These are phyloP conservation scores for Fraxinus xanthoxyloides DNA, from an alignment of 305 asterid genomes.

Conservation along the genomic window DNA sequence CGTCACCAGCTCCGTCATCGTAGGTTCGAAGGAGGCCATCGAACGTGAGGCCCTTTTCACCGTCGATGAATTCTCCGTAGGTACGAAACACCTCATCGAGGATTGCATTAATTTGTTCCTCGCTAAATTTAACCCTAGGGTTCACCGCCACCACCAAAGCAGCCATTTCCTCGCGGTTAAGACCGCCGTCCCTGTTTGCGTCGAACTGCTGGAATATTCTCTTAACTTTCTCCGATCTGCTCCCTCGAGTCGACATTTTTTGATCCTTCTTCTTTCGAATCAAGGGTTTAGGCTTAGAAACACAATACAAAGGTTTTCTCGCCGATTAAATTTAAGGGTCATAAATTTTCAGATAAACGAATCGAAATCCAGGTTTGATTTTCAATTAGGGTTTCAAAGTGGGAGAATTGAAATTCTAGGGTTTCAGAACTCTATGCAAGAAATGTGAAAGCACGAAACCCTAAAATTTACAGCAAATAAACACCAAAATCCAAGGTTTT, in stretches of 20 bases:
- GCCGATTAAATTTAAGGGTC: slow-evolving; percentile 19
- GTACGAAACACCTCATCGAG: slow-evolving; percentile 91
- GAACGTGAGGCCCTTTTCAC: slow-evolving; percentile 76
- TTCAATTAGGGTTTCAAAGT: slow-evolving; percentile 14
- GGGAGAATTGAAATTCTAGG: slow-evolving; percentile 17
- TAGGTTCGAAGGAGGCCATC: slow-evolving; percentile 91
- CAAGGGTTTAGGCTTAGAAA: slow-evolving; percentile 25
- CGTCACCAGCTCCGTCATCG: slow-evolving; percentile 97
- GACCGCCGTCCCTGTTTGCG: slow-evolving; percentile 70
- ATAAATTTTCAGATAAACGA: slow-evolving; percentile 15
- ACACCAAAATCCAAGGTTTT: not conserved
- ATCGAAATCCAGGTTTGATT: slow-evolving; percentile 9
- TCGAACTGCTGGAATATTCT: slow-evolving; percentile 87
- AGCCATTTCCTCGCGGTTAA: slow-evolving; percentile 90
- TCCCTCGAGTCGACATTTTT: slow-evolving; percentile 78
- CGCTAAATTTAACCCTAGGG: slow-evolving; percentile 91
- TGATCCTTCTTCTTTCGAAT: not conserved
- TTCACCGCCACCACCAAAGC: slow-evolving; percentile 88
- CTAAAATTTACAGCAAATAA: slow-evolving; percentile 1
- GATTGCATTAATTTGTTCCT: slow-evolving; percentile 84
- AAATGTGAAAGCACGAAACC: slow-evolving; percentile 20
- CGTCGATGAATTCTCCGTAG: slow-evolving; percentile 75
- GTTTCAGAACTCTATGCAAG: slow-evolving; percentile 10
- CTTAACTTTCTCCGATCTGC: slow-evolving; percentile 95
- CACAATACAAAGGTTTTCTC: not conserved